Percentiles rank a stretch among this genome's conserved stretches.
phyloP scores from a whole-genome alignment of 140 eudicot species.

The Stevia rebaudiana region DNA sequence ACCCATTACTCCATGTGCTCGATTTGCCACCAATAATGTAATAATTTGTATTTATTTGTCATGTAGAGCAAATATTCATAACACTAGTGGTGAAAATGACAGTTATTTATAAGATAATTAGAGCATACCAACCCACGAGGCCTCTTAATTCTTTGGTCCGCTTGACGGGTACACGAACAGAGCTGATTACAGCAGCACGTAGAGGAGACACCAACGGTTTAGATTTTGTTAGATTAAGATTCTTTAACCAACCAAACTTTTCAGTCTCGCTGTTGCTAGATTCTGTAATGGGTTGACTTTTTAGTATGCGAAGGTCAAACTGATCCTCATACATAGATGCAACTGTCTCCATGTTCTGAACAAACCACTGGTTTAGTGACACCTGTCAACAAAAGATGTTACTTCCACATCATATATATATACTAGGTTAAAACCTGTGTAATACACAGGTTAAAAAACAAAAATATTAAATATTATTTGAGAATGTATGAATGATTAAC shows the following conservation, averaged over 20 bases:
- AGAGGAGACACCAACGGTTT: slow-evolving; percentile 33
- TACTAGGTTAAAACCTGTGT: too few relatives aligned
- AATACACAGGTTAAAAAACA: too few relatives aligned
- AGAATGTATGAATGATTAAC: too few relatives aligned
- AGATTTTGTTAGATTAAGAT: slow-evolving; percentile 39
- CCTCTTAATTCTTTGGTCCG: slow-evolving; percentile 84
- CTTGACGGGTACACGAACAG: slow-evolving; percentile 57
- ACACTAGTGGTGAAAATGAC: neutral
- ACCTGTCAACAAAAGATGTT: slow-evolving; percentile 39
- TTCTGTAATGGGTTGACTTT: slow-evolving; percentile 40
- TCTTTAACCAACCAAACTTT: slow-evolving; percentile 69
- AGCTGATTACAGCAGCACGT: slow-evolving; percentile 38
- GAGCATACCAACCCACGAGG: slow-evolving; percentile 72
- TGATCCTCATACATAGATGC: slow-evolving; percentile 91
- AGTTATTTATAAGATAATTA: slow-evolving; percentile 1
- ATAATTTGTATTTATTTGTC: neutral
- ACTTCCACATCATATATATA: slow-evolving; percentile 8
- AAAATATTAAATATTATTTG: too few relatives aligned
- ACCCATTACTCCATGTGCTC: neutral
- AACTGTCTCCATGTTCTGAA: slow-evolving; percentile 80
- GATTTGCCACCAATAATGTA: neutral
- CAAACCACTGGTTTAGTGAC: slow-evolving; percentile 75
- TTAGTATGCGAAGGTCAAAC: slow-evolving; percentile 67
- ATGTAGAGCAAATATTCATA: neutral
- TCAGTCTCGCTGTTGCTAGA: slow-evolving; percentile 33